phyloP scores from a whole-genome alignment of 2,329 filamentous ascomycete genomes.

The Colletotrichum liriopes region DNA sequence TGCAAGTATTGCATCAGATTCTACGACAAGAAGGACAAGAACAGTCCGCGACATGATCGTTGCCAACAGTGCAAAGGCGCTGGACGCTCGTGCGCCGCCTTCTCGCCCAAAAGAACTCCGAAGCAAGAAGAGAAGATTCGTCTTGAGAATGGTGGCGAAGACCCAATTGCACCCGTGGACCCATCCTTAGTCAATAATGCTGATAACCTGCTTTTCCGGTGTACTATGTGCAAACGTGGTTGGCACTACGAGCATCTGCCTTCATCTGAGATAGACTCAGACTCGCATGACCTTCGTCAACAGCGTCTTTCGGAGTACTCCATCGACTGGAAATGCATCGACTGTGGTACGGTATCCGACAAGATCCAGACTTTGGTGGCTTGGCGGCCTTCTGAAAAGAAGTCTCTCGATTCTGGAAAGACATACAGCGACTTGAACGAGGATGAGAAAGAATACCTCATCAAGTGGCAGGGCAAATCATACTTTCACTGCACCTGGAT shows the following conservation, averaged over 20 bases:
- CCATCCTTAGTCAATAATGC: conserved; percentile 80
- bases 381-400: conserved; percentile 82
- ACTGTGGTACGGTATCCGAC: conserved; percentile 76
- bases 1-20: conserved; percentile 87
- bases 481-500: conserved; percentile 91
- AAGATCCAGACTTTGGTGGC: conserved; percentile 87
- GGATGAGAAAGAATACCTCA: conserved; percentile 89
- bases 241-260: conserved; percentile 88
- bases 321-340: conserved; percentile 83
- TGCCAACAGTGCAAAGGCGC: conserved; percentile 79
- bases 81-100: conserved; percentile 81
- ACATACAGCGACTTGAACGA: conserved; percentile 68
- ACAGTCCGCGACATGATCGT: conserved; percentile 77
- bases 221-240: conserved; percentile 80
- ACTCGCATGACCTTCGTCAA: conserved; percentile 62
- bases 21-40: conserved; percentile 77
- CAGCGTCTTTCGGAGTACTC: conserved; percentile 82
- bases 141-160: conserved; percentile 82
- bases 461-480: conserved; percentile 88
- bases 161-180: conserved; percentile 80
- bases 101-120: conserved; percentile 80
- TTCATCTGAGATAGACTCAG: conserved; percentile 37
- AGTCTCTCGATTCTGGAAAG: conserved; percentile 65
- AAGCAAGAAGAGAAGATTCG: conserved; percentile 89
- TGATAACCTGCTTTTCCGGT: conserved; percentile 87